These are phyloP conservation scores for Eucalyptus paniculata DNA, from an alignment of 345 rosid genomes.

Conservation along the genomic window DNA sequence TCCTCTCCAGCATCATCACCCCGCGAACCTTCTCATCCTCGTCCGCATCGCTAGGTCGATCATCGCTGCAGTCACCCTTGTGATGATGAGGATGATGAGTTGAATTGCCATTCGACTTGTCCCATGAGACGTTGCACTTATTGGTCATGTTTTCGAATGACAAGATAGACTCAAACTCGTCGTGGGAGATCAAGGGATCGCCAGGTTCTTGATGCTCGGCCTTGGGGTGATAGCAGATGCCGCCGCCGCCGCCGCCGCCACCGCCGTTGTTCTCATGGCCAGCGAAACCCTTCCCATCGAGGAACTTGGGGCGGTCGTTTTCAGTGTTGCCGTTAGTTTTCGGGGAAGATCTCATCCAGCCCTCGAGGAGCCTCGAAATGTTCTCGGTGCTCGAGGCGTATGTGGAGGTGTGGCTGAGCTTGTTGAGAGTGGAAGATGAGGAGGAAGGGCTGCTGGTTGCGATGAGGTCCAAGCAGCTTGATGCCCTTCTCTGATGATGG, in stretches of 20 bases:
- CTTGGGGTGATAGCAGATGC: conserved; percentile 4
- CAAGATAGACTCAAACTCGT: conserved; percentile 48
- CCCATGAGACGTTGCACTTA: conserved; percentile 14
- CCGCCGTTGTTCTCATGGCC: background rate
- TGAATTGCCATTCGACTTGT: conserved; percentile 6
- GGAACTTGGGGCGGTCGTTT: background rate
- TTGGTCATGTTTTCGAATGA: conserved; percentile 36
- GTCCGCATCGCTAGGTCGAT: background rate
- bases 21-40: background rate
- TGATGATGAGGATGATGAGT: background rate
- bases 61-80: background rate
- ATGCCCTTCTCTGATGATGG: background rate
- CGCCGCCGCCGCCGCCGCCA: rapidly evolving
- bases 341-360: conserved; percentile 12
- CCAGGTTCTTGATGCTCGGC: conserved; percentile 19
- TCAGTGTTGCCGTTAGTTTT: background rate
- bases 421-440: background rate
- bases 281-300: background rate
- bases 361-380: conserved; percentile 14
- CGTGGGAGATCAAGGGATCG: conserved; percentile 25
- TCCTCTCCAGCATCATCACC: conserved; percentile 9
- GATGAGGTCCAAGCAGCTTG: conserved; percentile 7
- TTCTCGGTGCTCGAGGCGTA: conserved; percentile 95
- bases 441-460: conserved; percentile 2
- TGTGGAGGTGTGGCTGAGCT: conserved; percentile 2